A percentile compares a stretch with the other conserved stretches of the same genome.
These are phyloP conservation scores for Endogone sp. DNA, from an alignment of 192 early-diverging fungal species.

Conservation along the genomic window DNA sequence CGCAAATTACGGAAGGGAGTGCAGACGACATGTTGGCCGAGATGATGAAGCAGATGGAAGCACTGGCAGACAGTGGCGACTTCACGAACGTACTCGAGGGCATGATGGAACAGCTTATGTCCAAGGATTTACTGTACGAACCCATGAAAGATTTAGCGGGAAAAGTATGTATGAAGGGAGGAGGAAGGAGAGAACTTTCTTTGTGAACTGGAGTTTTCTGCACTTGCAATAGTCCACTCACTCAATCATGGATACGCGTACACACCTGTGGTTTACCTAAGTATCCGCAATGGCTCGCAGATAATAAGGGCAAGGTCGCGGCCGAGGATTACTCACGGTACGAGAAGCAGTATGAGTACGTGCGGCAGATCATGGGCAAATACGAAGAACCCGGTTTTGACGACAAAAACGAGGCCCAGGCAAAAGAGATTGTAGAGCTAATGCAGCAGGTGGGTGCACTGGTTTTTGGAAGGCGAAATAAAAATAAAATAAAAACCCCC, in stretches of 20 bases:
- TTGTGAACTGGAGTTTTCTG: too few relatives aligned
- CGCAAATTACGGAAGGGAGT: slow-evolving; percentile 46
- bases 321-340: slow-evolving; percentile 73
- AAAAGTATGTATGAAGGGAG: slow-evolving; percentile 46
- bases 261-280: slow-evolving; percentile 28
- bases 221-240: not conserved
- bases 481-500: too few relatives aligned
- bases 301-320: slow-evolving; percentile 70
- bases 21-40: slow-evolving; percentile 57
- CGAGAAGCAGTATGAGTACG: slow-evolving; percentile 70
- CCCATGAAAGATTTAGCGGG: slow-evolving; percentile 88
- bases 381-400: slow-evolving; percentile 74
- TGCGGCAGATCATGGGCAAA: slow-evolving; percentile 76
- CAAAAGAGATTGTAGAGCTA: slow-evolving; percentile 75
- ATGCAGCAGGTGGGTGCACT: slow-evolving; percentile 80
- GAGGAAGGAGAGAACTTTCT: not conserved
- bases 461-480: slow-evolving; percentile 1
- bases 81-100: slow-evolving; percentile 85
- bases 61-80: slow-evolving; percentile 61
- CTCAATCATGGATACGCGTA: not conserved
- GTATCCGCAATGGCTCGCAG: slow-evolving; percentile 88
- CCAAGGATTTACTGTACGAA: slow-evolving; percentile 91
- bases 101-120: slow-evolving; percentile 90
- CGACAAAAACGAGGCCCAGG: slow-evolving; percentile 63
- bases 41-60: slow-evolving; percentile 79